Evolutionary conservation across 1,139 yeast species (phyloP), one percentile per base, ranked within the genome.

Genomic region (Arxiozyma heterogenica): DNA sequence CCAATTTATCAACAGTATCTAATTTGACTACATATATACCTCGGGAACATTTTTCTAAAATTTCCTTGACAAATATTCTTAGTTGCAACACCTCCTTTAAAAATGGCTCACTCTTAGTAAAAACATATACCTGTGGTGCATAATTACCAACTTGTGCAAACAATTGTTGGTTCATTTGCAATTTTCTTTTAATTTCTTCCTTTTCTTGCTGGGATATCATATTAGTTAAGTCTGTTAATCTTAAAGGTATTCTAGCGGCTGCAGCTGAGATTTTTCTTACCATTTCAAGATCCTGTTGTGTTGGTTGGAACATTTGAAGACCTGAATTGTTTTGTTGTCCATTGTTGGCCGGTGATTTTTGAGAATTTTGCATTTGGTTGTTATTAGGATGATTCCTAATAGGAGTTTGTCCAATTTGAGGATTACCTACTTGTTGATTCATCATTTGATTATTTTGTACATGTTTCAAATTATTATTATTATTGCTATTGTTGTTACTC

Each of bases 11-110:
- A 51, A 87, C 73, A 50, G 87, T 75, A 54, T 82, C 88, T 8
- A 86, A 86, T 77, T 15, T 93, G 83, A 68, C 84, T 74, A 69
- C 79, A 83, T 54, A 79, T 69, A 44, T 86, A 82, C 68, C 81
- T 74, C 63, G 81, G 77, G 67, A 85, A 70, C 59, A 80, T 81
- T 67, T 65, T 53, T 87, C 94, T 64, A 84, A 73, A 57, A 88
- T 86, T 65, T 84, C 85, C 63, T 82, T 84, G 47, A 88, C 81
- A 85, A 88, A 84, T 58, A 82, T 77, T 68, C 88, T 84, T 77
- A 87, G 81, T 66, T 86, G 93, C 57, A 89, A 76, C 58, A 89
- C 77, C 58, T 87, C 79, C 63, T 82, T 82, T 1, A 95, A 85
- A 6, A 88, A 91, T 54, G 82, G 88, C 49, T 77, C 78, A 65